These are phyloP conservation scores for Mallotus japonicus DNA, from an alignment of 441 rosid genomes.

Conservation along the genomic window DNA sequence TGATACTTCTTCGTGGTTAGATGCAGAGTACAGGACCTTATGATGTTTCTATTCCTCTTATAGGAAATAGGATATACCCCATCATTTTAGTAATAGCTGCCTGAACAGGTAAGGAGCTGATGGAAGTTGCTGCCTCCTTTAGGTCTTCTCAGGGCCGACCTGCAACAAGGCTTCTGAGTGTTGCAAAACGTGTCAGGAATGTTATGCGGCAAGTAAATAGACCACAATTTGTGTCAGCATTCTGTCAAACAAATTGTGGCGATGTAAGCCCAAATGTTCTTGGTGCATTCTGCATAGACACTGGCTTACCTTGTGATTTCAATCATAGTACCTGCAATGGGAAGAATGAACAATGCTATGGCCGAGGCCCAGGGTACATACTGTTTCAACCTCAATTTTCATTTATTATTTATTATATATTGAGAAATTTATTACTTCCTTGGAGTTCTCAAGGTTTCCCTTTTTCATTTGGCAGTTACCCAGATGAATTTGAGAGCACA, in stretches of 20 bases:
- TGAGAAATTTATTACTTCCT: neutral
- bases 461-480: conserved; percentile 45
- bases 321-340: conserved; percentile 93
- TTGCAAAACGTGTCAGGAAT: conserved; percentile 77
- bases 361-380: conserved; percentile 92
- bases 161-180: conserved; percentile 57
- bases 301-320: conserved; percentile 89
- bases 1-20: neutral
- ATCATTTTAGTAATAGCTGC: neutral
- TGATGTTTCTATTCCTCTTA: neutral
- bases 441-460: neutral
- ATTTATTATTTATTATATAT: neutral
- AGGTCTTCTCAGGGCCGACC: conserved; percentile 63
- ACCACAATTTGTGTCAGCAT: conserved; percentile 84
- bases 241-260: conserved; percentile 93
- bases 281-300: conserved; percentile 84
- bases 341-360: conserved; percentile 82
- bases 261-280: conserved; percentile 96
- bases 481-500: conserved; percentile 97
- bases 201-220: conserved; percentile 61
- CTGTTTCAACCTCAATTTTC: neutral
- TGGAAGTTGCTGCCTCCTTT: conserved; percentile 83
- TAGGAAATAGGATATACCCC: neutral
- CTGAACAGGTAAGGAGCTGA: conserved; percentile 60
- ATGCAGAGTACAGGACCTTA: neutral